Evolutionary conservation across 257 asterid species (phyloP), one percentile per base, ranked within the genome.

Genomic region (Catharanthus roseus): DNA sequence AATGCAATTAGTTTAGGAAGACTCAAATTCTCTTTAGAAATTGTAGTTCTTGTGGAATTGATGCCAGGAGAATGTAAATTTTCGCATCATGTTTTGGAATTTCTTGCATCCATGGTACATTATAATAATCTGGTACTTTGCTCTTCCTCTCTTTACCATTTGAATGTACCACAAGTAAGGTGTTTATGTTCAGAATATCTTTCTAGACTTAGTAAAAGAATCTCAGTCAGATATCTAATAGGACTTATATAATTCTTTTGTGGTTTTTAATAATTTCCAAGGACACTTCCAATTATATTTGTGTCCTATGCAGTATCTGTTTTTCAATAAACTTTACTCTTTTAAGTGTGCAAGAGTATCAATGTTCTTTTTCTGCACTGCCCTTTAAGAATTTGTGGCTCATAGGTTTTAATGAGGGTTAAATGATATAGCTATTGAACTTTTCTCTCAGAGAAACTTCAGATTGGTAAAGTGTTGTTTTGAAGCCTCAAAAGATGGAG

Each of bases 401-500:
- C 63, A 56, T 8, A 15, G 64, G 39, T 23, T 24, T 65, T 50
- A 63, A 19, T 9, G 56, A 34, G 49, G 56, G 65, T 55, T 62
- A 11, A 38, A 63, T 63, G 33, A 36, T 18, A 38, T 63, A 36
- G 24, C 38, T 44, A 23, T 26, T 71, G 3, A 44, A 58, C 49
- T 39, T 29, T 26, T 19, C 49, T 60, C 34, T 44, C 15, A 71
- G 38, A 45, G 69, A 45, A 47, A 26, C 61, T 47, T 36, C 54
- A 9, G 36, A 61, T 6, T 41, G 45, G 58, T 41, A 18, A 24
- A 58, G 15, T 1, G 49, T 26, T 63, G 75, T 76, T 68, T 81
- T 74, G 78, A 82, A 85, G 78, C 78, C 74, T 83, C 81, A 72
- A 83, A 81, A 80, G 50, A 90, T 92, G 97, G 96, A 84, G 85